Percentiles rank a stretch among this genome's conserved stretches.
Conservation (phyloP, 192 early-diverging fungal genomes). For the Coemansia sp. region DNA sequence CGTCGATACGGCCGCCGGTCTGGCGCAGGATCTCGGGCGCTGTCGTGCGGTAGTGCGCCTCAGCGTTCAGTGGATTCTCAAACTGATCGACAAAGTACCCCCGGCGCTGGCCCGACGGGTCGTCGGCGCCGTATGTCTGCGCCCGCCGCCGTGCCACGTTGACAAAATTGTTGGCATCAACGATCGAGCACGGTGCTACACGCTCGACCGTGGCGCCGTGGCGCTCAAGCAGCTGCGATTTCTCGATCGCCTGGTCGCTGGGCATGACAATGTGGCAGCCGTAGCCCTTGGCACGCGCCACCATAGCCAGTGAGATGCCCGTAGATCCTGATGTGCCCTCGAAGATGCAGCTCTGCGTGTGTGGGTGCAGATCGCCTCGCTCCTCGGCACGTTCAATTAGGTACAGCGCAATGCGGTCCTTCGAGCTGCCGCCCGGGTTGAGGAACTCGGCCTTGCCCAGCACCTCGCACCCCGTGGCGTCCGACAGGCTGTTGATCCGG, state of each 20-base stretch:
- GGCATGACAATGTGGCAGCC: conserved; percentile 95
- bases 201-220: conserved; percentile 88
- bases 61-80: conserved; percentile 83
- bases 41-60: conserved; percentile 77
- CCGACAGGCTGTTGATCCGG: conserved; percentile 77
- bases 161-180: conserved; percentile 90
- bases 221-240: conserved; percentile 78
- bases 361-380: conserved; percentile 64
- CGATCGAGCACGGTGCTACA: conserved; percentile 86
- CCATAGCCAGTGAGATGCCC: conserved; percentile 91
- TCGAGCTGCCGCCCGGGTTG: conserved; percentile 89
- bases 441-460: conserved; percentile 78
- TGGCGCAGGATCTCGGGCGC: conserved; percentile 78
- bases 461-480: conserved; percentile 89
- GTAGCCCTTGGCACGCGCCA: conserved; percentile 87
- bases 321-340: conserved; percentile 97
- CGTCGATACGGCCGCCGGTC: conserved; percentile 68
- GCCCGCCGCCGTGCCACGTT: conserved; percentile 81
- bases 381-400: conserved; percentile 79
- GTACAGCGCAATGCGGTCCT: conserved; percentile 89
- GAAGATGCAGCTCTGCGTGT: conserved; percentile 76
- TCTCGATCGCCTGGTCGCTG: conserved; percentile 89
- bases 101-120: conserved; percentile 8
- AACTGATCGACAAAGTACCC: conserved; percentile 93
- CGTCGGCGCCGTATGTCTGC: conserved; percentile 51